Percentiles rank a stretch among this genome's conserved stretches.
phyloP scores from a whole-genome alignment of 768 basidiomycete species.

The Leccinum uliginosum region DNA sequence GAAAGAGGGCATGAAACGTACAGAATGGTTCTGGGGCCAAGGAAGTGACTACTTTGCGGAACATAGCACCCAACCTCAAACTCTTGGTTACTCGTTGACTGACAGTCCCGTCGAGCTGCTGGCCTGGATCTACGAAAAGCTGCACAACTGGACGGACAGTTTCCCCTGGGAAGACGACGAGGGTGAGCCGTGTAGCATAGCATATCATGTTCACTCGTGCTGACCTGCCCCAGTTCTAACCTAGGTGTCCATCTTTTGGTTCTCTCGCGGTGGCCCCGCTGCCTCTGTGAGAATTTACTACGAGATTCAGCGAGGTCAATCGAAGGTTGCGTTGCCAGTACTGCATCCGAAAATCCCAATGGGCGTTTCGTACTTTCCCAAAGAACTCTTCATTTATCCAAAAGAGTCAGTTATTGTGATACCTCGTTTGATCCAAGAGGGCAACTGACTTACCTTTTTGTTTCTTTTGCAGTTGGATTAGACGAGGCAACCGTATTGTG shows the following conservation, averaged over 20 bases:
- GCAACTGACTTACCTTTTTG: not conserved
- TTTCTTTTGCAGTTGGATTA: not conserved
- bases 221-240: slow-evolving; percentile 42
- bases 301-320: slow-evolving; percentile 29
- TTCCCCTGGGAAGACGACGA: slow-evolving; percentile 59
- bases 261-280: slow-evolving; percentile 55
- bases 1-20: slow-evolving; percentile 18
- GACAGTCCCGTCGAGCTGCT: slow-evolving; percentile 56
- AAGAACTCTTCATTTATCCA: slow-evolving; percentile 37
- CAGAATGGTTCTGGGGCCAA: slow-evolving; percentile 13
- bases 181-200: slow-evolving; percentile 26
- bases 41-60: slow-evolving; percentile 30
- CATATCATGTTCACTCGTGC: not conserved
- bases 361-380: slow-evolving; percentile 50
- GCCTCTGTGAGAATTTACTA: slow-evolving; percentile 59
- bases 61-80: slow-evolving; percentile 47
- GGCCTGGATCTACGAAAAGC: slow-evolving; percentile 52
- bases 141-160: slow-evolving; percentile 44
- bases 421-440: not conserved
- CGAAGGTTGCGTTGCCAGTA: accelerated
- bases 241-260: slow-evolving; percentile 58
- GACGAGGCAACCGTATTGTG: slow-evolving; percentile 29
- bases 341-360: slow-evolving; percentile 34
- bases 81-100: slow-evolving; percentile 47
- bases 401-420: slow-evolving; percentile 30